Evolutionary conservation across 2,329 filamentous ascomycete genomes (phyloP), one percentile per base, ranked within the genome.

Genomic region (Orbilia oligospora): DNA sequence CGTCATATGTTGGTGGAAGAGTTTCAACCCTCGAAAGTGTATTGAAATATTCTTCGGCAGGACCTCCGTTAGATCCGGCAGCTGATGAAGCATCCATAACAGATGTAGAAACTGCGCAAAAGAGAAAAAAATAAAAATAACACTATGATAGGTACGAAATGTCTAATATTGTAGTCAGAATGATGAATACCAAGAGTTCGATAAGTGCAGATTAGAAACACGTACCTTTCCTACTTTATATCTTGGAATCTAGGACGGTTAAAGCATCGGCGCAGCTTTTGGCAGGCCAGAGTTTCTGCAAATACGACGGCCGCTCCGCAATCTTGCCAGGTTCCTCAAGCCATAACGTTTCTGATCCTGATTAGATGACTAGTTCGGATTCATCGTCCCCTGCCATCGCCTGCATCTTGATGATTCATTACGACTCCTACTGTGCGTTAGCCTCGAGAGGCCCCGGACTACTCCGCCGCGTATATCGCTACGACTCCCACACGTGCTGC

Each of bases 321-420:
- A n/a, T 30, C 53, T 24, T 36, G 36, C 20, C 20, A 20, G 20
- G 20, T 12, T 49, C n/a, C n/a, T 24, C 20, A n/a, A 24, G 16
- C 1, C 63, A 67, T 76, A 65, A 49, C 55, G 56, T 70, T 76
- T 69, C 36, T 38, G 65, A 76, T 65, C 33, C 12, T 41, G 53
- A 58, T 18, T 38, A 41, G 20, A 24, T 51, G 49, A 68, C 71
- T 68, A 63, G 44, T 5, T 55, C 48, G 55, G 64, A 44, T 27
- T 41, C 10, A 3, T 38, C 33, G 38, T 53, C 53, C 38, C 36
- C 65, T 24, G 22, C 49, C 27, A 55, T 33, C 51, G 65, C 30
- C 46, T 65, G 56, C 38, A 64, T 76, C 56, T 24, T 46, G 49
- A 71, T 76, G 65, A 70, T 33, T 76, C 72, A 76, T 49, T 49